Evolutionary conservation across 345 rosid genomes (phyloP).

Genomic region (Odontarrhena argentea): DNA sequence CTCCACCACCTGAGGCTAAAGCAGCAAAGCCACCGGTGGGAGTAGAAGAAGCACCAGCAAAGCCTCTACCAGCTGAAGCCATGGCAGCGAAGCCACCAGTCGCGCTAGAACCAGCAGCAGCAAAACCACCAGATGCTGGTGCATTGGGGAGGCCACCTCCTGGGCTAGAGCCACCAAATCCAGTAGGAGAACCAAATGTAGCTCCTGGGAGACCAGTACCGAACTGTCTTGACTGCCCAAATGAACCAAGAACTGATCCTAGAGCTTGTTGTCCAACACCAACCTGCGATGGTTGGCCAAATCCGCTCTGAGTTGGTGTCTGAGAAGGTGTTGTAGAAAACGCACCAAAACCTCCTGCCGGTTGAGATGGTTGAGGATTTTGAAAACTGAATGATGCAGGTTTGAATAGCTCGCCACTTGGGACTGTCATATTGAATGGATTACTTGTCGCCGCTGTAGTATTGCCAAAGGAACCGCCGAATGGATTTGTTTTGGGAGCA

Average conservation of each 20-base stretch:
- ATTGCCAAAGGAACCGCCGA: constrained; percentile 72
- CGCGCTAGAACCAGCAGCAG: constrained; percentile 52
- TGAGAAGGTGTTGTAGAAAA: constrained; percentile 62
- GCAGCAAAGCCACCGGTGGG: constrained; percentile 54
- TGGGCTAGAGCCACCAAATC: constrained; percentile 44
- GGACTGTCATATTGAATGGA: constrained; percentile 59
- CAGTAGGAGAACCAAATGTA: constrained; percentile 59
- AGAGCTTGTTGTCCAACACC: constrained; percentile 87
- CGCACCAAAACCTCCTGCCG: constrained; percentile 50
- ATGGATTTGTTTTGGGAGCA: constrained; percentile 67
- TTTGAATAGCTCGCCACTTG: constrained; percentile 79
- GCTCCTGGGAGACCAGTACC: constrained; percentile 65
- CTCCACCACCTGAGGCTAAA: constrained; percentile 47
- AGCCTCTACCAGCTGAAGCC: constrained; percentile 62
- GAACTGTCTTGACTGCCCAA: constrained; percentile 94
- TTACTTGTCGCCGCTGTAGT: constrained; percentile 51
- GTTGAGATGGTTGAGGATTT: constrained; percentile 66
- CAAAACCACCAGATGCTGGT: constrained; percentile 60
- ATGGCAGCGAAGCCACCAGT: constrained; percentile 52
- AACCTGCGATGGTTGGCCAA: constrained; percentile 80
- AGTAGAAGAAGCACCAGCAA: constrained; percentile 47
- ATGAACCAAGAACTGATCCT: constrained; percentile 92
- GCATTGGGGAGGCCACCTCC: constrained; percentile 57
- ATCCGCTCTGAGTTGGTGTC: constrained; percentile 63
- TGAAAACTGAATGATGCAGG: constrained; percentile 91